Conservation (phyloP, 2,329 filamentous ascomycete species). For the Cladosporium sphaerospermum region DNA sequence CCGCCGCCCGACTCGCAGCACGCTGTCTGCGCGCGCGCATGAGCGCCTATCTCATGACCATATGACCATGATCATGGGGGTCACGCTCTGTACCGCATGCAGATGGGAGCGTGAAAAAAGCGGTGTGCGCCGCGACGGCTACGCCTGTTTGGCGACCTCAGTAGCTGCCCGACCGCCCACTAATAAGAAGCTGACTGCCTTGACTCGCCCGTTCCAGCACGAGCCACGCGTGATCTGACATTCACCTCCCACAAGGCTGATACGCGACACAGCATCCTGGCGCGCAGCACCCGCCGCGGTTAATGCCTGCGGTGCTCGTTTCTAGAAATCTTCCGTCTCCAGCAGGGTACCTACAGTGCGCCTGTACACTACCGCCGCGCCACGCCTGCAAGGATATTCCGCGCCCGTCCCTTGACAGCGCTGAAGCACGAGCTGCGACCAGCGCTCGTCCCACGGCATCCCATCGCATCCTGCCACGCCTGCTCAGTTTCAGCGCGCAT, state of each 20-base stretch:
- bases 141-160: background rate
- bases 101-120: background rate
- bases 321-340: conserved; percentile 1
- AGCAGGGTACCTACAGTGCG: background rate
- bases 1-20: too few species aligned
- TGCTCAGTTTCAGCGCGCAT: too few species aligned
- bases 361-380: too few species aligned
- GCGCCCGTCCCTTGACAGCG: background rate
- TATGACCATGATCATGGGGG: background rate
- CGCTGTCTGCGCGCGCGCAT: too few species aligned
- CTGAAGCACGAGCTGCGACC: background rate
- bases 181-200: background rate
- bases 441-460: background rate
- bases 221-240: conserved; percentile 6
- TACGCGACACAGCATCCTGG: background rate
- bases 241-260: conserved; percentile 8
- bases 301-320: conserved; percentile 10
- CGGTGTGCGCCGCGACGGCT: conserved; percentile 2
- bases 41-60: background rate
- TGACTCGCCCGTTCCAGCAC: background rate
- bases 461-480: too few species aligned
- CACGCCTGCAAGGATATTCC: background rate
- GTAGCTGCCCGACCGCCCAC: too few species aligned
- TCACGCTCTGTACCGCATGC: background rate
- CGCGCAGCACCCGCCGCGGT: background rate